Base-by-base conservation (phyloP, 306 rosid genomes). In the Trichosanthes cucumerina region DNA sequence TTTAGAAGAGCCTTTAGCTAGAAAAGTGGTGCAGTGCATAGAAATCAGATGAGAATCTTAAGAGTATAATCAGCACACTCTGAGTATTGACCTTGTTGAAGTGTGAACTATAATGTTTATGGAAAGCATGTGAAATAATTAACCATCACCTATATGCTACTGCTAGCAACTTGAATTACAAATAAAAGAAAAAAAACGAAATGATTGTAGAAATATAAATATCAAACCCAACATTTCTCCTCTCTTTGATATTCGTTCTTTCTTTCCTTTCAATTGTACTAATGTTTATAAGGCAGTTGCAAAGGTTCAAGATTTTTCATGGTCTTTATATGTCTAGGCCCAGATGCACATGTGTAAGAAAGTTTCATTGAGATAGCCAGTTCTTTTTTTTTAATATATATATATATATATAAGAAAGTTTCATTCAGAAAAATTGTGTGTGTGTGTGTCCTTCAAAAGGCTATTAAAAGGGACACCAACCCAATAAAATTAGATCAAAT, bases 1-100 rank as follows among this genome's bases (percentile, higher is more conserved):
- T 85, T 86, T 90, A 7, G 91, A 64, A 43, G 86, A 82, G 60
- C 87, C 80, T 72, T 44, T 72, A 49, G 86, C 92, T 85, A 85
- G 47, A 75, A 60, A 66, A 79, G 71, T 44, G 85, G 56, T 69
- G 76, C 28, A 19, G 56, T 69, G 76, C 28, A 19, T 12, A 76
- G 39, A 44, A 71, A 49, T 46, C 57, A 26, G 58, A 46, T 71
- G 58, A 71, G 23, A 46, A 18, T 46, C 6, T 71, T 8, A n/a
- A 71, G 39, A 43, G 56, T 3, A 46, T 46, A 12, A 46, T 46
- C 52, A 52, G 58, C 58, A 50, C 18, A 50, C 2, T 28, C 33
- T 10, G 16, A 46, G 52, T 49, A 43, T 56, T 63, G 44, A 63
- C 9, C 44, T 65, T 65, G 14, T 65, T 36, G 28, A 6, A 41